Percentiles rank a stretch among this genome's conserved stretches.
phyloP scores from a whole-genome alignment of 2,329 filamentous ascomycete species.

The Curvularia spicifera region DNA sequence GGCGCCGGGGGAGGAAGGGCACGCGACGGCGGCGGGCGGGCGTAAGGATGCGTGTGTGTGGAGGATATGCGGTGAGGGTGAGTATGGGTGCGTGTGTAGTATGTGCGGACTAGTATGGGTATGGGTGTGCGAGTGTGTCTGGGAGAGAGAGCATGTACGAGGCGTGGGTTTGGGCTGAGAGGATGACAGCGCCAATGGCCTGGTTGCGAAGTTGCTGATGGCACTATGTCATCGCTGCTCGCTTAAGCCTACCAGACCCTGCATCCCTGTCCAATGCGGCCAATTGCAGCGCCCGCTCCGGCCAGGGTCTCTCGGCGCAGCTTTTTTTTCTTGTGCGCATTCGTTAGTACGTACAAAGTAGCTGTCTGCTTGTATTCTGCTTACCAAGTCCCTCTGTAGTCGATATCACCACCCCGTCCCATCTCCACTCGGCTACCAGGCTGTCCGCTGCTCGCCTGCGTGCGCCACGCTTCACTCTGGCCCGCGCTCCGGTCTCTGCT shows the following conservation, averaged over 20 bases:
- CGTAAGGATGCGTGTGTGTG: not conserved
- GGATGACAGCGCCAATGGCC: conserved; percentile 6
- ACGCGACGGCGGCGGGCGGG: not conserved
- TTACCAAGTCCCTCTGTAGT: no score
- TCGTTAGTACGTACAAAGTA: not conserved
- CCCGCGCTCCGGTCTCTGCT: not conserved
- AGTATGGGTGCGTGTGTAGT: not conserved
- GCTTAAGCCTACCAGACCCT: conserved; percentile 15
- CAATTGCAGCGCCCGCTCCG: not conserved
- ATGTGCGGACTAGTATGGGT: not conserved
- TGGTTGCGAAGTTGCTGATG: conserved; percentile 12
- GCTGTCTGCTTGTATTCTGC: not conserved
- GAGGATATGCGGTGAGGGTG: not conserved
- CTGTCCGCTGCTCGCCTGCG: not conserved
- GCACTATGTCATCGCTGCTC: conserved; percentile 23
- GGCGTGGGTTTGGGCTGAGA: conserved; percentile 3
- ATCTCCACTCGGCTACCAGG: not conserved
- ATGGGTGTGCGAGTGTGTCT: not conserved
- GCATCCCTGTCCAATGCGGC: not conserved
- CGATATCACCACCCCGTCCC: not conserved
- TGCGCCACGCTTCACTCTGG: conserved; percentile 10
- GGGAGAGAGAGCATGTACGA: not conserved
- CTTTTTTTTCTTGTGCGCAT: not conserved
- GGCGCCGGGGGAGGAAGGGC: conserved; percentile 3
- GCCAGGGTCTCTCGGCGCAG: not conserved